phyloP scores from a whole-genome alignment of 139 green algal genomes.

The Axilococcus clingmanii region DNA sequence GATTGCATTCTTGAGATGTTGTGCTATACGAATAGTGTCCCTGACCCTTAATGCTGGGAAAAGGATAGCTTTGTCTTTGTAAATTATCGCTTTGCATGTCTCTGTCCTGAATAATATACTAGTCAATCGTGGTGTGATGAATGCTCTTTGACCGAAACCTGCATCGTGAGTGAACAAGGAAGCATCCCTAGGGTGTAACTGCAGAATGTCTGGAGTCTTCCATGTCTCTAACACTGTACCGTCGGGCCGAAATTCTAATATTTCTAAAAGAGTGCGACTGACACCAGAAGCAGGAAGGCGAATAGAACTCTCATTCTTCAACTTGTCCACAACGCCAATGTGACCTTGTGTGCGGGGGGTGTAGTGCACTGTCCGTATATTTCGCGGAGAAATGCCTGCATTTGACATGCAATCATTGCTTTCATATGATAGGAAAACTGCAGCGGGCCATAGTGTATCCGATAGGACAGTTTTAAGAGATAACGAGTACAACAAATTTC shows the following conservation, averaged over 20 bases:
- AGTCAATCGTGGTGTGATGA: conserved; percentile 9
- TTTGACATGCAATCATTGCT: too few relatives aligned
- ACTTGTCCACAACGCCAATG: conserved; percentile 25
- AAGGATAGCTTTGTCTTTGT: conserved; percentile 27
- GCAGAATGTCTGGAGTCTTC: conserved; percentile 30
- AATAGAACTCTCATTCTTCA: conserved; percentile 20
- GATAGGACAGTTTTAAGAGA: too few relatives aligned
- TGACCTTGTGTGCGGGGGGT: too few relatives aligned
- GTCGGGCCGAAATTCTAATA: conserved; percentile 35
- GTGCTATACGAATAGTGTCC: conserved; percentile 31
- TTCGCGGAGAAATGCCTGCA: too few relatives aligned
- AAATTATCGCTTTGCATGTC: conserved; percentile 26
- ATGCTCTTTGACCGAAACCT: conserved; percentile 10
- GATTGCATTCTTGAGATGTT: conserved; percentile 24
- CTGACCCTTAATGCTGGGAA: conserved; percentile 24
- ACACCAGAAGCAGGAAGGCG: conserved; percentile 1
- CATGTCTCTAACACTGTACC: conserved; percentile 27
- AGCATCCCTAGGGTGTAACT: conserved; percentile 32
- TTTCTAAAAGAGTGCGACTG: conserved; percentile 21
- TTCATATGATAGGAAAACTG: too few relatives aligned
- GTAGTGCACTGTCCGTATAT: too few relatives aligned
- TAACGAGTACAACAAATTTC: too few relatives aligned
- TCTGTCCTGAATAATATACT: conserved; percentile 36
- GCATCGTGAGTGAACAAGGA: conserved; percentile 29
- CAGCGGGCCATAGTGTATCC: too few relatives aligned